These are phyloP conservation scores for Candida sithepensis DNA, from an alignment of 805 yeast species.

Conservation along the genomic window DNA sequence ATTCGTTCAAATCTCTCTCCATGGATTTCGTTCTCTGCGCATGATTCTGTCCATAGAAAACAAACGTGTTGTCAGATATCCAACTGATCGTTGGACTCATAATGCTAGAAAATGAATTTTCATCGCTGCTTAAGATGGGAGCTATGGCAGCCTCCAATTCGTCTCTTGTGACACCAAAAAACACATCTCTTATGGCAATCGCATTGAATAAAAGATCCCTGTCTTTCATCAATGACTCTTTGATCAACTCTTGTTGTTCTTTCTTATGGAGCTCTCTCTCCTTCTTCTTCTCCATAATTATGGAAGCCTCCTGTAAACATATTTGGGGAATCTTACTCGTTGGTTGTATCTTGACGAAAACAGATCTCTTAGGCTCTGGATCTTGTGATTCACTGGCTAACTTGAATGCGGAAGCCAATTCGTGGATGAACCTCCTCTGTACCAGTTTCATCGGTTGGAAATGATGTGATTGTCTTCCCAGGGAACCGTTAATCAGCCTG, in stretches of 20 bases:
- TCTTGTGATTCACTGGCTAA: slow-evolving; percentile 74
- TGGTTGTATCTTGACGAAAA: slow-evolving; percentile 46
- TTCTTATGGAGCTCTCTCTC: slow-evolving; percentile 27
- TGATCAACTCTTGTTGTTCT: slow-evolving; percentile 24
- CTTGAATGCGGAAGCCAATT: slow-evolving; percentile 55
- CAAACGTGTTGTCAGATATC: slow-evolving; percentile 39
- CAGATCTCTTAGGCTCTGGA: slow-evolving; percentile 74
- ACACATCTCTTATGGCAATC: slow-evolving; percentile 48
- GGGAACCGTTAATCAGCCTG: slow-evolving; percentile 42
- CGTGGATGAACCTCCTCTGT: slow-evolving; percentile 70
- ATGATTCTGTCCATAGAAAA: slow-evolving; percentile 36
- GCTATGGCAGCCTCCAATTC: slow-evolving; percentile 36
- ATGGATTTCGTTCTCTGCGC: slow-evolving; percentile 34
- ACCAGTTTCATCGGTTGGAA: slow-evolving; percentile 72
- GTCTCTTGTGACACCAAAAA: slow-evolving; percentile 48
- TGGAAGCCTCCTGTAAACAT: slow-evolving; percentile 43
- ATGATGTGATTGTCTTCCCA: slow-evolving; percentile 40
- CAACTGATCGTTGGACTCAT: slow-evolving; percentile 34
- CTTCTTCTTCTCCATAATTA: slow-evolving; percentile 29
- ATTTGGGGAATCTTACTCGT: slow-evolving; percentile 38
- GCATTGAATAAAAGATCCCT: slow-evolving; percentile 43
- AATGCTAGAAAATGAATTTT: slow-evolving; percentile 1
- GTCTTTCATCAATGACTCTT: slow-evolving; percentile 20
- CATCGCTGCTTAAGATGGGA: slow-evolving; percentile 14
- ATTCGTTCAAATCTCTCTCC: slow-evolving; percentile 39